phyloP scores from a whole-genome alignment of 345 rosid genomes.

The Melaleuca quinquenervia region DNA sequence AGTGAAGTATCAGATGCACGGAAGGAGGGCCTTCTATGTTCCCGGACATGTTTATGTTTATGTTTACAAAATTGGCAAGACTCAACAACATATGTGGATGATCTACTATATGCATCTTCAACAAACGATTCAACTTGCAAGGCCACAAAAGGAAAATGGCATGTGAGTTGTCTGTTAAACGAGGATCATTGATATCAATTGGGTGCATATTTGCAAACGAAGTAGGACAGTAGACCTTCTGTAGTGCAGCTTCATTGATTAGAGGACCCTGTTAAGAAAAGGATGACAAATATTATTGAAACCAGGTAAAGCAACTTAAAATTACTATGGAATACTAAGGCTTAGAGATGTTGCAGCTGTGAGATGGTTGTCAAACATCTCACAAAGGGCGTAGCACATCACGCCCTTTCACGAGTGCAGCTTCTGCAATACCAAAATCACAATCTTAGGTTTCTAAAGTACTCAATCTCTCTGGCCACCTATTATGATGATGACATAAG shows the following conservation, averaged over 20 bases:
- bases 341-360: neutral
- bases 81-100: neutral
- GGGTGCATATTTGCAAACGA: neutral
- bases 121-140: constrained; percentile 77
- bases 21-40: neutral
- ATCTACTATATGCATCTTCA: constrained; percentile 21
- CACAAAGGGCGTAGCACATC: neutral
- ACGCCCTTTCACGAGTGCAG: neutral
- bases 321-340: neutral
- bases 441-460: neutral
- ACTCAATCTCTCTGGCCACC: neutral
- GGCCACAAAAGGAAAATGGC: constrained; percentile 4
- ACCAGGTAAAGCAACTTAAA: neutral
- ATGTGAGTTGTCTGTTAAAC: neutral
- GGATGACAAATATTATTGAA: neutral
- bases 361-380: neutral
- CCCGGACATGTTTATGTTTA: neutral
- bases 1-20: neutral
- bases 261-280: constrained; percentile 72
- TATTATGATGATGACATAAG: neutral
- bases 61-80: neutral
- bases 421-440: neutral
- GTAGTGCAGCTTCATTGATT: constrained; percentile 83
- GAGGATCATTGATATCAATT: neutral
- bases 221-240: constrained; percentile 47